These are phyloP conservation scores for Aspergillus incahuasiensis DNA, from an alignment of 495 filamentous ascomycete genomes.

Conservation along the genomic window DNA sequence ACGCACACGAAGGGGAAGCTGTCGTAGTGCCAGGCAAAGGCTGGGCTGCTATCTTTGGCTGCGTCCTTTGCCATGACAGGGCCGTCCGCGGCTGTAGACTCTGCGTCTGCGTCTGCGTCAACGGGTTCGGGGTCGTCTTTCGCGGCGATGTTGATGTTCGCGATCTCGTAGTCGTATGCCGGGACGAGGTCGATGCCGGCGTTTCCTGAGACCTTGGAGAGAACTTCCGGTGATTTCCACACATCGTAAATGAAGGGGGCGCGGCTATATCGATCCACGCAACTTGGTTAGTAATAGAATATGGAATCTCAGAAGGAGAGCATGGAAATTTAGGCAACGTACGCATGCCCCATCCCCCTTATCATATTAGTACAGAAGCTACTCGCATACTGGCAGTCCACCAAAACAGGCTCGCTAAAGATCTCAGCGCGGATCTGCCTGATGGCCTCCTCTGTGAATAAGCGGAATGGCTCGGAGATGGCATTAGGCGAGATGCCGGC, in stretches of 20 bases:
- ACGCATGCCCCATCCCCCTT: conserved; percentile 61
- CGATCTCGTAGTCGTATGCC: conserved; percentile 66
- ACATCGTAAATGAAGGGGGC: conserved; percentile 65
- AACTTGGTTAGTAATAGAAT: no score
- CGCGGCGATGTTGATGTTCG: conserved; percentile 65
- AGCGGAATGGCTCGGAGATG: conserved; percentile 64
- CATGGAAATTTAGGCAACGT: conserved; percentile 23
- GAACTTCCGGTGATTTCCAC: conserved; percentile 61
- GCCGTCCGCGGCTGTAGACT: no score
- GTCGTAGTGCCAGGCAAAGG: conserved; percentile 69
- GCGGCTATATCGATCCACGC: no score
- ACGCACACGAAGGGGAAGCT: conserved; percentile 77
- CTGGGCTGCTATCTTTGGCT: conserved; percentile 39
- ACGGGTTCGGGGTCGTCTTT: conserved; percentile 31
- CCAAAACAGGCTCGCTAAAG: conserved; percentile 53
- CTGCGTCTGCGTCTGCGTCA: neutral
- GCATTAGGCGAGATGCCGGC: conserved; percentile 60
- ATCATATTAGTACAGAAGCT: conserved; percentile 59
- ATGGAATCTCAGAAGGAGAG: no score
- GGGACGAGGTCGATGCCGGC: conserved; percentile 67
- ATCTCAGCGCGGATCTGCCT: conserved; percentile 61
- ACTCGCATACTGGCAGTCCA: conserved; percentile 57
- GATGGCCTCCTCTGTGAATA: conserved; percentile 62
- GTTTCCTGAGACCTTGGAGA: conserved; percentile 60
- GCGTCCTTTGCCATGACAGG: conserved; percentile 15